Base-by-base conservation (phyloP, 2,329 filamentous ascomycete genomes). In the Graphilbum ipis-grandicollis region DNA sequence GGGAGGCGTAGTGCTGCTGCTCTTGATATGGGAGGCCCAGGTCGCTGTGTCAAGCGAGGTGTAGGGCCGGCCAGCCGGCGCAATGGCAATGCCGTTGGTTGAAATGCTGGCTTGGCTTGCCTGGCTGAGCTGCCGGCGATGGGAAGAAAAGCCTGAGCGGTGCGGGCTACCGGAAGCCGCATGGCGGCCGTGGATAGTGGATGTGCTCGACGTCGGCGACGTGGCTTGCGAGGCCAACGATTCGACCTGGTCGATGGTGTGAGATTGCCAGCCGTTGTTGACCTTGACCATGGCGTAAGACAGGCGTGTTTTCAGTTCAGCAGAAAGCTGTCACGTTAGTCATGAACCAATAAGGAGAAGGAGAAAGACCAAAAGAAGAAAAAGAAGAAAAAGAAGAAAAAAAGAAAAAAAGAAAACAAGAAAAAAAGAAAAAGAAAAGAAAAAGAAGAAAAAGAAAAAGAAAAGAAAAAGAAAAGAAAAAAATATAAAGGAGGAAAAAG, bases 211-310 rank as follows among this genome's bases (percentile, higher is more conserved):
- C 25, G 66, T 60, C 19, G 75, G 73, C 1, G 78, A 82, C 17
- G 64, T 69, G 40, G 67, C 68, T 37, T 79, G 74, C 2, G 80
- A 82, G 9, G 80, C 72, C 30, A 83, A 58, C 33, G 71, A 72
- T 56, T 88, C 83, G 22, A 88, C 71, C 55, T 88, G 80, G 38
- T 79, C 75, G 40, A 90, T 72, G 15, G 74, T 75, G 44, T 79
- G 75, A 35, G 76, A 69, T 56, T 93, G 80, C 79, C 85, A 90
- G 40, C 83, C 84, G 51, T 92, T 76, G 52, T 84, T 83, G 30
- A 94, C 80, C 56, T 93, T 94, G 52, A 92, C 70, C 70, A 93
- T 90, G 44, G 88, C 88, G 55, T 94, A 94, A 7, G 84, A 83
- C 21, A 96, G 67, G 48, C 84, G 79, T 35, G 84, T 77, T 51